phyloP scores from a whole-genome alignment of 257 asterid species.

The Fraxinus excelsior region DNA sequence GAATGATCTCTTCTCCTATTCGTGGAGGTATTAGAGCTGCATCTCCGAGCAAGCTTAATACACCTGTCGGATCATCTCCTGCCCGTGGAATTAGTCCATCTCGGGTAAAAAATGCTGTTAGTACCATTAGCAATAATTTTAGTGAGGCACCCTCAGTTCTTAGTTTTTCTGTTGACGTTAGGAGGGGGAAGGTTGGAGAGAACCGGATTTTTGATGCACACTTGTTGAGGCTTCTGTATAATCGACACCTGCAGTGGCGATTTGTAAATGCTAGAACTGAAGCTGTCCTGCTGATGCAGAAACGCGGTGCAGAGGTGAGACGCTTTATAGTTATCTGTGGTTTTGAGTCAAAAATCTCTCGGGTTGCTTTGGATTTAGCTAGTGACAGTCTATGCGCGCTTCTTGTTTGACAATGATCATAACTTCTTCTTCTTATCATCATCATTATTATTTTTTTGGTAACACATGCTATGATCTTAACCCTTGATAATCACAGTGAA shows the following conservation, averaged over 20 bases:
- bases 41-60: conserved; percentile 70
- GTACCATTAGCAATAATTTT: conserved; percentile 67
- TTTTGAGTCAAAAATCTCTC: not conserved
- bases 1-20: conserved; percentile 74
- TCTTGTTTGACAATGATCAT: conserved; percentile 14
- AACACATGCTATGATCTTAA: not conserved
- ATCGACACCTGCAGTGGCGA: conserved; percentile 93
- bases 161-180: conserved; percentile 88
- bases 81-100: conserved; percentile 75
- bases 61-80: conserved; percentile 68
- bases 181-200: conserved; percentile 95
- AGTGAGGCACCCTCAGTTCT: conserved; percentile 87
- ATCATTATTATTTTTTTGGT: not conserved
- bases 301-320: conserved; percentile 77
- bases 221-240: conserved; percentile 78
- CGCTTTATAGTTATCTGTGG: conserved; percentile 9
- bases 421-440: not conserved
- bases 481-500: not conserved
- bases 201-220: conserved; percentile 81
- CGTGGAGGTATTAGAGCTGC: conserved; percentile 70
- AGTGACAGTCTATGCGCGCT: conserved; percentile 12
- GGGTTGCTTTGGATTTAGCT: not conserved
- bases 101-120: conserved; percentile 75
- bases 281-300: conserved; percentile 68
- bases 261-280: conserved; percentile 82